These are phyloP conservation scores for Crithidia sp. DNA, from an alignment of 208 protist genomes.

Conservation along the genomic window DNA sequence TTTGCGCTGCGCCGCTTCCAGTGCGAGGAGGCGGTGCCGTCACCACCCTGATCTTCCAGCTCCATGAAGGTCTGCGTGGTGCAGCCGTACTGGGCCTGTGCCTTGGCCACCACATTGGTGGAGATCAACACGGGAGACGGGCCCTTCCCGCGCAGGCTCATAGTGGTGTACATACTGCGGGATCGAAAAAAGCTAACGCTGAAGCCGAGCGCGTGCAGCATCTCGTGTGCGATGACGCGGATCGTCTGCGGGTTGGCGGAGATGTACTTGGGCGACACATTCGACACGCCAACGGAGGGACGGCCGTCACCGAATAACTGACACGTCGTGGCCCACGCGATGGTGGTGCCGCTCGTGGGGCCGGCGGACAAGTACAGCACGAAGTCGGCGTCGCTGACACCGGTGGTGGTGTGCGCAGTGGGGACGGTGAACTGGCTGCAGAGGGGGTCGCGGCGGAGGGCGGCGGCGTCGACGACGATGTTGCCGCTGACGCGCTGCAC, in stretches of 20 bases:
- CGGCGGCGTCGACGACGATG: neutral
- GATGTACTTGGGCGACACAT: neutral
- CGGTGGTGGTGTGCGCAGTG: neutral
- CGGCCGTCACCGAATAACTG: neutral
- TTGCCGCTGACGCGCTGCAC: conserved; percentile 22
- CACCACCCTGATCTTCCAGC: conserved; percentile 73
- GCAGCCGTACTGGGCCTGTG: conserved; percentile 65
- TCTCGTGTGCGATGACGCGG: neutral
- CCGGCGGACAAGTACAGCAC: neutral
- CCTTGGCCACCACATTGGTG: neutral
- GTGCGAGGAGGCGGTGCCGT: conserved; percentile 63
- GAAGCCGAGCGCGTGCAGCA: conserved; percentile 33
- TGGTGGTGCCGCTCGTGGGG: neutral
- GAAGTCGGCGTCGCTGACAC: neutral
- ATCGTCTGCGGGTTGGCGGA: neutral
- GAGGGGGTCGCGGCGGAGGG: neutral
- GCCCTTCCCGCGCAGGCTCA: neutral
- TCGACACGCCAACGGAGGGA: neutral
- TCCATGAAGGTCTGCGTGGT: conserved; percentile 50
- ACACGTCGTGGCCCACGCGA: neutral
- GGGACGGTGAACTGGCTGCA: neutral
- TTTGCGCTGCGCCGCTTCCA: conserved; percentile 71
- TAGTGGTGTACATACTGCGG: neutral
- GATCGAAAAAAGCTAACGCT: neutral
- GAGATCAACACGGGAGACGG: neutral